A percentile compares a stretch with the other conserved stretches of the same genome.
phyloP scores from a whole-genome alignment of 257 asterid species.

The Solanum tacnaense region DNA sequence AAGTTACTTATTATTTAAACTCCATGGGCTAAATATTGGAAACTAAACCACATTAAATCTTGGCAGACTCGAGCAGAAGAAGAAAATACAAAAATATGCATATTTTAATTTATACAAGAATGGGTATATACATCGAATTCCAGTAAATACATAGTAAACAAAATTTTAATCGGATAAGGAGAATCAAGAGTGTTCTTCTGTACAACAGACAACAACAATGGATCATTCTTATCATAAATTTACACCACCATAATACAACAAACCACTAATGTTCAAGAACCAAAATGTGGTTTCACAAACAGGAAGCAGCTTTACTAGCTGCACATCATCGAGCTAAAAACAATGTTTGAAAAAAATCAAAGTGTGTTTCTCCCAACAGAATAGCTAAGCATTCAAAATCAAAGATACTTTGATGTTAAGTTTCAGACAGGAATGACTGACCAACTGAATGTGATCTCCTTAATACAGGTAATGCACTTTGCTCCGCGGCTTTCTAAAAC shows the following conservation, averaged over 20 bases:
- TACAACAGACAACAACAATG: background rate
- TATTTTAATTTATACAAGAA: background rate
- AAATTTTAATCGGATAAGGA: background rate
- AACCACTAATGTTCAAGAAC: background rate
- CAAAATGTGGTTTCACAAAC: background rate
- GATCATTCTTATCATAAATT: background rate
- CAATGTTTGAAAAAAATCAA: background rate
- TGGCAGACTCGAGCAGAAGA: background rate
- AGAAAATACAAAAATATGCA: background rate
- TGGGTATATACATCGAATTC: background rate
- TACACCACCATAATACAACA: background rate
- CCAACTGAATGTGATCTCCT: background rate
- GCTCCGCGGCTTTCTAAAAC: background rate
- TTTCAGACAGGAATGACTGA: background rate
- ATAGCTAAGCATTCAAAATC: background rate
- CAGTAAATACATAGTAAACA: background rate
- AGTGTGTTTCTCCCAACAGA: background rate
- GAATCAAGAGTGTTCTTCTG: background rate
- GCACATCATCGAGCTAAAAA: background rate
- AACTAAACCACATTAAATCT: background rate
- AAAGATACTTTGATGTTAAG: background rate
- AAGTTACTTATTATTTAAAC: too few species aligned
- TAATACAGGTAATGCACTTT: background rate
- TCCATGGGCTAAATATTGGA: too few species aligned
- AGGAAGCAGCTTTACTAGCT: background rate